Evolutionary conservation across 306 rosid species (phyloP).

Genomic region (Trichosanthes truncata): DNA sequence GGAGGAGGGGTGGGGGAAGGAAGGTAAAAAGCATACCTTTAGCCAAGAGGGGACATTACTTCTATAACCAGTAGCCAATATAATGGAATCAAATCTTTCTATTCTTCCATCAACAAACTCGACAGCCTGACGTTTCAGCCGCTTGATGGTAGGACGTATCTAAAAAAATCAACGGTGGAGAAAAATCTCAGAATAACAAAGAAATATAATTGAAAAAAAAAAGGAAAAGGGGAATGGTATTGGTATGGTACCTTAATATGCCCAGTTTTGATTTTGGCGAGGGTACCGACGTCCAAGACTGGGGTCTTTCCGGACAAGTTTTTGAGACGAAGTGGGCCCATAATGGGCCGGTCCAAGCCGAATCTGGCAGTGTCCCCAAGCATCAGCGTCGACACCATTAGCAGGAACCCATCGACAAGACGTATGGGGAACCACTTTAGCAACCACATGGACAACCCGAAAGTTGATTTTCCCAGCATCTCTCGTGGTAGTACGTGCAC

Average conservation of each 20-base stretch:
- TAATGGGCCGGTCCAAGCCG: constrained; percentile 73
- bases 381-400: constrained; percentile 58
- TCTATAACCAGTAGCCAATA: constrained; percentile 95
- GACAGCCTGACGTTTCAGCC: constrained; percentile 53
- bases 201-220: constrained; percentile 20
- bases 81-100: constrained; percentile 71
- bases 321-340: constrained; percentile 95
- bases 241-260: constrained; percentile 73
- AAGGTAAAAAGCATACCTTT: constrained; percentile 38
- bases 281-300: constrained; percentile 92
- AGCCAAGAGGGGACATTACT: constrained; percentile 98
- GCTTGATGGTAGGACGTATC: constrained; percentile 70
- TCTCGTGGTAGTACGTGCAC: constrained; percentile 96
- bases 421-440: constrained; percentile 84
- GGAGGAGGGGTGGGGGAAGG: not conserved
- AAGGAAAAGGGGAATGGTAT: not conserved
- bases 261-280: constrained; percentile 79
- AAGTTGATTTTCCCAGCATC: constrained; percentile 99
- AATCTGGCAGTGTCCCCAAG: constrained; percentile 77
- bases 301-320: constrained; percentile 90
- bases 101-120: constrained; percentile 64
- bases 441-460: constrained; percentile 97
- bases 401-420: constrained; percentile 63
- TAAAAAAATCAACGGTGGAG: constrained; percentile 18
- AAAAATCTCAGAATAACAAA: not conserved